Conservation (phyloP, 495 filamentous ascomycete species). For the Talaromyces trachyspermus region DNA sequence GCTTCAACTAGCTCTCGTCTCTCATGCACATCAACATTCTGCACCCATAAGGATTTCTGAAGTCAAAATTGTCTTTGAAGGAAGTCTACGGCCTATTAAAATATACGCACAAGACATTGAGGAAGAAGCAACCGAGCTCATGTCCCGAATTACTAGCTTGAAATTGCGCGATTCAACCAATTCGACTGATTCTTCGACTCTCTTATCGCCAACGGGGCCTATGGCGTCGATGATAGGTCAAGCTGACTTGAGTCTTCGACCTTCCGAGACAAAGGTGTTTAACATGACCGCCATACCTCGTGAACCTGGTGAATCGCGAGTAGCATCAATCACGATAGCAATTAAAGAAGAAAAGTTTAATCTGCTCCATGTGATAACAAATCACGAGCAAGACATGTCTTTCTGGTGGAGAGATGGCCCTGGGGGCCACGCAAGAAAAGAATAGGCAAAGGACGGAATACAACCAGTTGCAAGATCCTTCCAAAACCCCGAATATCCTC, state of each 20-base stretch:
- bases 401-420: conserved; percentile 50
- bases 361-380: conserved; percentile 54
- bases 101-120: conserved; percentile 27
- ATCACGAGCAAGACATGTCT: conserved; percentile 31
- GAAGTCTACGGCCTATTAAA: conserved; percentile 55
- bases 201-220: conserved; percentile 35
- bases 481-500: conserved; percentile 91
- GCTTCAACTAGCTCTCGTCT: conserved; percentile 68
- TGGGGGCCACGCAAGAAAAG: conserved; percentile 28
- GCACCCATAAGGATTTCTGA: conserved; percentile 56
- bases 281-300: conserved; percentile 64
- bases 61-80: conserved; percentile 61
- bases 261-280: conserved; percentile 63
- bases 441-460: conserved; percentile 34
- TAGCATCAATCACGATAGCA: conserved; percentile 54
- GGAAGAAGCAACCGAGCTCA: conserved; percentile 18
- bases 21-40: conserved; percentile 55
- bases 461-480: conserved; percentile 53
- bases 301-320: conserved; percentile 70
- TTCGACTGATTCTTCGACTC: conserved; percentile 17
- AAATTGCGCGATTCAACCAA: conserved; percentile 29
- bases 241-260: conserved; percentile 59
- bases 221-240: conserved; percentile 42
- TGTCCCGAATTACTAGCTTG: conserved; percentile 22
- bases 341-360: conserved; percentile 60